phyloP scores from a whole-genome alignment of 306 rosid genomes.

The Quercus glauca region DNA sequence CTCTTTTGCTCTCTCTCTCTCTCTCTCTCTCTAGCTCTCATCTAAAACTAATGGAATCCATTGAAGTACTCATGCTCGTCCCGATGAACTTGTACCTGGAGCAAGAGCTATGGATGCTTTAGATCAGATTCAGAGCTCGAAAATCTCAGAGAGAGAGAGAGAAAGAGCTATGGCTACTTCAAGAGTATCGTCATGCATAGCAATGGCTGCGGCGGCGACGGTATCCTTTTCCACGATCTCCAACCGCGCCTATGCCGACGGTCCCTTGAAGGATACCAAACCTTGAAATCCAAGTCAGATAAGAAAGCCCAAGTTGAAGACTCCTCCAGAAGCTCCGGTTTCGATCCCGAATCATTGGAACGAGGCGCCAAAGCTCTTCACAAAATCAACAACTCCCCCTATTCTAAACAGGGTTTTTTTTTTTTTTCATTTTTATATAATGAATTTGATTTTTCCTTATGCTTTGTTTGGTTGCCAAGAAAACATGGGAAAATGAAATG shows the following conservation, averaged over 20 bases:
- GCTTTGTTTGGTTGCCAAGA: background rate
- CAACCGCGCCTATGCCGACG: constrained; percentile 55
- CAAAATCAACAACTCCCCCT: constrained; percentile 63
- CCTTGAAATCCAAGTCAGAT: constrained; percentile 43
- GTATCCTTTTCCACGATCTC: constrained; percentile 42
- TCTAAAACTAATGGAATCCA: no score
- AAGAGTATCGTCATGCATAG: constrained; percentile 59
- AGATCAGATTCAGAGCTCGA: no score
- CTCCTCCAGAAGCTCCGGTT: constrained; percentile 65
- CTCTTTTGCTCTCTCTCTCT: no score
- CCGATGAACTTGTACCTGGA: no score
- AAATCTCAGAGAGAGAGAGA: no score
- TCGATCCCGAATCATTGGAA: constrained; percentile 81
- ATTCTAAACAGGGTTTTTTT: constrained; percentile 53
- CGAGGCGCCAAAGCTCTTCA: constrained; percentile 91
- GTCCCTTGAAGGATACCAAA: constrained; percentile 43
- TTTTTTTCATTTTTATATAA: background rate
- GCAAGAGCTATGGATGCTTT: constrained; percentile 50
- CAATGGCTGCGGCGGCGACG: constrained; percentile 62
- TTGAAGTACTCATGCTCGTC: no score
- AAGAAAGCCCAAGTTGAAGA: constrained; percentile 48
- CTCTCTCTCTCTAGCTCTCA: no score
- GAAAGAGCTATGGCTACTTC: constrained; percentile 51
- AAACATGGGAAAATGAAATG: background rate
- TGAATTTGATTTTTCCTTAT: background rate